Percentiles rank a stretch among this genome's conserved stretches.
Conservation (phyloP, 1,139 yeast genomes). For the Neolecta irregularis region DNA sequence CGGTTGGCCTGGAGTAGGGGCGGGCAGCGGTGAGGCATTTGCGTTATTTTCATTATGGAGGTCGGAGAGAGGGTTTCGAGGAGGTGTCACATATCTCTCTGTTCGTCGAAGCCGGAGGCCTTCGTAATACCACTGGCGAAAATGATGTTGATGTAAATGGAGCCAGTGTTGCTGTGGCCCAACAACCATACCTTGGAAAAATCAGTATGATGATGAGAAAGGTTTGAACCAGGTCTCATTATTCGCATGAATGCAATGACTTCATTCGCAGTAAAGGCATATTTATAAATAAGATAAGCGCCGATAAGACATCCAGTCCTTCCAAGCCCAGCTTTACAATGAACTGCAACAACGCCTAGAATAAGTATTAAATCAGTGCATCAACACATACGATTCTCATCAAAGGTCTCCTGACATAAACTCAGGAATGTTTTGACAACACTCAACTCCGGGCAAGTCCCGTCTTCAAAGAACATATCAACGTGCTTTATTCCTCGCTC, state of each 20-base stretch:
- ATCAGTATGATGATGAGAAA: not conserved
- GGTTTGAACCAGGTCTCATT: conserved; percentile 49
- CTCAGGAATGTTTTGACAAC: conserved; percentile 86
- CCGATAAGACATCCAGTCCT: conserved; percentile 96
- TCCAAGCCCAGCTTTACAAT: conserved; percentile 95
- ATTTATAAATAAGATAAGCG: conserved; percentile 87
- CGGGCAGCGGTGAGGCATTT: conserved; percentile 58
- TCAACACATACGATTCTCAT: conserved; percentile 32
- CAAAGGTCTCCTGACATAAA: conserved; percentile 78
- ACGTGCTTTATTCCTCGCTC: conserved; percentile 72
- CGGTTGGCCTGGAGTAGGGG: conserved; percentile 93
- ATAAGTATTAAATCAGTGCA: conserved; percentile 2
- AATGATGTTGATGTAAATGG: conserved; percentile 86
- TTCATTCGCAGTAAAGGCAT: conserved; percentile 92
- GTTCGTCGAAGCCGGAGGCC: conserved; percentile 28
- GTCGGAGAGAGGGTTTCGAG: conserved; percentile 16
- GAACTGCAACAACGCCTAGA: conserved; percentile 81
- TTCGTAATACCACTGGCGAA: conserved; percentile 67
- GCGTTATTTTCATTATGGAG: conserved; percentile 17
- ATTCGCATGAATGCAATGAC: conserved; percentile 94
- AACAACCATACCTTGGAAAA: conserved; percentile 69
- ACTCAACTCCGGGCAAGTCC: conserved; percentile 91
- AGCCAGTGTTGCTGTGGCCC: conserved; percentile 99
- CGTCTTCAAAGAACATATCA: conserved; percentile 94
- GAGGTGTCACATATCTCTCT: conserved; percentile 14